Conservation (phyloP, 345 rosid genomes). For the Camelina laxa region DNA sequence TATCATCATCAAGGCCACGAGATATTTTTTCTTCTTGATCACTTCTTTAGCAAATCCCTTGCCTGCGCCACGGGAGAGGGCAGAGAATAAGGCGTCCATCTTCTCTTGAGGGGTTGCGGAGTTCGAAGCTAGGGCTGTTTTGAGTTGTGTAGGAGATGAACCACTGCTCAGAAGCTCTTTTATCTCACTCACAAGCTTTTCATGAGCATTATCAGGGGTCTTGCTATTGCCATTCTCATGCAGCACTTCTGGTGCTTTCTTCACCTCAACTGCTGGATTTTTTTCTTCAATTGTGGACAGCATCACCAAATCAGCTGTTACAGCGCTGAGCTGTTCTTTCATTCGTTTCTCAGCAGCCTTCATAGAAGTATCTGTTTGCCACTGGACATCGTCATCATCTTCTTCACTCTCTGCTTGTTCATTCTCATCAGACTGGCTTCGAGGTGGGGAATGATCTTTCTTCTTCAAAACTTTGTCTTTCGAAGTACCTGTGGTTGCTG, state of each 20-base stretch:
- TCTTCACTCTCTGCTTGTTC: conserved; percentile 49
- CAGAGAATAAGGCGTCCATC: conserved; percentile 53
- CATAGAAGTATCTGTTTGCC: conserved; percentile 78
- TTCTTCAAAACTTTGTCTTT: conserved; percentile 50
- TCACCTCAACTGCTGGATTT: conserved; percentile 45
- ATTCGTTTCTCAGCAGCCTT: conserved; percentile 73
- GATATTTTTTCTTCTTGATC: conserved; percentile 51
- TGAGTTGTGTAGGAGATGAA: conserved; percentile 46
- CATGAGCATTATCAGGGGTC: conserved; percentile 21
- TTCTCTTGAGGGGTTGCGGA: conserved; percentile 52
- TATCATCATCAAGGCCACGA: conserved; percentile 49
- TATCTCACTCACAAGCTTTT: conserved; percentile 49
- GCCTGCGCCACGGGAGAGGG: conserved; percentile 53
- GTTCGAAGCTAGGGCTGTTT: conserved; percentile 38
- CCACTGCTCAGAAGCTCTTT: conserved; percentile 47
- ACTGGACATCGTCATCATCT: conserved; percentile 58
- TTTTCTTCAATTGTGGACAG: conserved; percentile 57
- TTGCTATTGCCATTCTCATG: conserved; percentile 45
- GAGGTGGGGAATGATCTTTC: conserved; percentile 56
- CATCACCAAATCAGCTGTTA: conserved; percentile 79
- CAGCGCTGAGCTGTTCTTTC: conserved; percentile 66
- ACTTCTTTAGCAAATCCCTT: conserved; percentile 63
- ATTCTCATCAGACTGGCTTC: conserved; percentile 52
- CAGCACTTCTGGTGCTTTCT: conserved; percentile 28
- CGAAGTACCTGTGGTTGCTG: conserved; percentile 42